Evolutionary conservation across 2,329 filamentous ascomycete genomes (phyloP).

Genomic region (Penicillium sp.): DNA sequence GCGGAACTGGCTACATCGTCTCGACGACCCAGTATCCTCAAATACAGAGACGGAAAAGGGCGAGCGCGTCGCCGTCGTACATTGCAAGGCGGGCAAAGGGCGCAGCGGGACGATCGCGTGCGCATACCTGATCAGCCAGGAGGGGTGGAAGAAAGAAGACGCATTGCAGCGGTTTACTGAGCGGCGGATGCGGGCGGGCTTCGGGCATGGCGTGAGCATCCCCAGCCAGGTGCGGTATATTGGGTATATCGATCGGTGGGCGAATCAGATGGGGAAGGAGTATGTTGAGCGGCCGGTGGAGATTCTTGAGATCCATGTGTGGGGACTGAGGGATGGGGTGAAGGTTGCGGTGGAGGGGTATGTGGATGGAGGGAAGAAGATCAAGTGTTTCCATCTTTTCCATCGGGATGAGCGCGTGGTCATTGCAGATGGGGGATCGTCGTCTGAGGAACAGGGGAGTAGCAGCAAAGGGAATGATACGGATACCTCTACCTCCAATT

Average conservation of each 20-base stretch:
- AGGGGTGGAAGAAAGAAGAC: conserved; percentile 64
- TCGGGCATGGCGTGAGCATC: conserved; percentile 86
- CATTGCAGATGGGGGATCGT: conserved; percentile 48
- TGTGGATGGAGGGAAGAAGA: conserved; percentile 81
- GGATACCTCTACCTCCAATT: neutral
- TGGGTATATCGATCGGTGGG: conserved; percentile 84
- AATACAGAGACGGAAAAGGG: conserved; percentile 30
- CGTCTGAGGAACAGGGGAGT: conserved; percentile 47
- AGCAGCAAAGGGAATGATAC: neutral
- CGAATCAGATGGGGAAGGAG: conserved; percentile 63
- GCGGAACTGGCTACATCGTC: conserved; percentile 72
- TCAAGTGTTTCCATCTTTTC: conserved; percentile 80
- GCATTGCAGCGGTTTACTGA: conserved; percentile 70
- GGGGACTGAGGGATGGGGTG: conserved; percentile 82
- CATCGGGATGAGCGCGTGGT: conserved; percentile 62
- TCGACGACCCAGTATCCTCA: conserved; percentile 23
- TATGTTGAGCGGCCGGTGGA: conserved; percentile 83
- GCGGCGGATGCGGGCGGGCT: conserved; percentile 80
- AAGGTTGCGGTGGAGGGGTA: conserved; percentile 83
- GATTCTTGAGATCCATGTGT: conserved; percentile 82
- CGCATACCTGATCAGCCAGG: conserved; percentile 85
- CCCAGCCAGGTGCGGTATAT: conserved; percentile 88
- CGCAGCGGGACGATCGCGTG: conserved; percentile 83
- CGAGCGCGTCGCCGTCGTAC: conserved; percentile 76
- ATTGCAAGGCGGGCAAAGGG: conserved; percentile 97